phyloP scores from a whole-genome alignment of 306 rosid species.

The Alnus rubra region DNA sequence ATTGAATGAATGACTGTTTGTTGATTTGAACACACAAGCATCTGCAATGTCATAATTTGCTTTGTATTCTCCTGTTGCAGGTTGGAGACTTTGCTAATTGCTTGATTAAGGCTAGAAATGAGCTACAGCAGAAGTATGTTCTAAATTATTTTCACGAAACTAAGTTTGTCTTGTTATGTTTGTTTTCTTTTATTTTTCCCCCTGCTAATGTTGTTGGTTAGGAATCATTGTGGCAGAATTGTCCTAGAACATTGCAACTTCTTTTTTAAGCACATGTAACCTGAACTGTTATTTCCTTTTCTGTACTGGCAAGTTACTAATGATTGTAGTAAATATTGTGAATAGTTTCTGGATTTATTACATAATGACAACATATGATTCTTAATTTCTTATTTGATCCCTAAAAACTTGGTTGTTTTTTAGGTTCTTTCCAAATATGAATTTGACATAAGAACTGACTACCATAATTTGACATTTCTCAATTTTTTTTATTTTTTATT shows the following conservation, averaged over 20 bases:
- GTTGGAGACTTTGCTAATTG: slow-evolving; percentile 78
- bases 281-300: not conserved
- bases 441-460: not conserved
- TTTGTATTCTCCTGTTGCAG: slow-evolving; percentile 48
- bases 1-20: slow-evolving; percentile 15
- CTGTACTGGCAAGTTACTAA: not conserved
- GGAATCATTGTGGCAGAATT: not conserved
- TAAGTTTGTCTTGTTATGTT: not conserved
- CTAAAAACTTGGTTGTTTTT: not conserved
- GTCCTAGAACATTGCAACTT: slow-evolving; percentile 4
- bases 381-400: not conserved
- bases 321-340: not conserved
- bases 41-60: slow-evolving; percentile 11
- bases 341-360: not conserved
- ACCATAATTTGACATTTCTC: not conserved
- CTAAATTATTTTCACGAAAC: slow-evolving; percentile 24
- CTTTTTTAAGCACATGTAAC: not conserved
- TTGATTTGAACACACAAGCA: slow-evolving; percentile 9
- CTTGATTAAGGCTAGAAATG: slow-evolving; percentile 72
- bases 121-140: slow-evolving; percentile 82
- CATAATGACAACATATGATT: not conserved
- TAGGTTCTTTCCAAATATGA: not conserved
- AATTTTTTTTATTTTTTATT: not conserved
- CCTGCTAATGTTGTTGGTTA: not conserved
- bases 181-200: not conserved